Evolutionary conservation across 129 eudicot species (phyloP).

Genomic region (Ambrosia artemisiifolia): DNA sequence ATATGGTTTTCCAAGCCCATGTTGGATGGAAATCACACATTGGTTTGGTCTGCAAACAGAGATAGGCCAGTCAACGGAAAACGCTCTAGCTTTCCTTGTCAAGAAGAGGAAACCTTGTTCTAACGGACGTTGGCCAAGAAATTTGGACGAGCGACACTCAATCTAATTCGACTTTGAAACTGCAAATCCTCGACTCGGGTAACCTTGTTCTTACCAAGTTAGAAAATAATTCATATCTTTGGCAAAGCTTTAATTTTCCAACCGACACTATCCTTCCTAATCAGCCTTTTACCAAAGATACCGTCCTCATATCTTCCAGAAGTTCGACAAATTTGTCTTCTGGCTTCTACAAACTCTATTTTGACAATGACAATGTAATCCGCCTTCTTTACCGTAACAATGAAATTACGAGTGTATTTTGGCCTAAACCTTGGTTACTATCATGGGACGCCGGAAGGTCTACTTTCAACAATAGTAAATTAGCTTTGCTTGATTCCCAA

Average conservation of each 20-base stretch:
- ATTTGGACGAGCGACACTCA: conserved; percentile 22
- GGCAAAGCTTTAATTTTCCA: no score
- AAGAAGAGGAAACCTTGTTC: conserved; percentile 26
- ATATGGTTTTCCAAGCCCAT: no score
- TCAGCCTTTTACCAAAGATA: conserved; percentile 18
- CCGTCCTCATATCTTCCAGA: conserved; percentile 16
- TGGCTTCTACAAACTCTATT: conserved; percentile 26
- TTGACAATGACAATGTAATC: background rate
- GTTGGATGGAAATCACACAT: no score
- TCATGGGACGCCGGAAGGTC: background rate
- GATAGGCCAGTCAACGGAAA: conserved; percentile 40
- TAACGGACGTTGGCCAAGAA: conserved; percentile 16
- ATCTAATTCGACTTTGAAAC: background rate
- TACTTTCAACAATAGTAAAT: conserved; percentile 5
- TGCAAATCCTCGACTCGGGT: background rate
- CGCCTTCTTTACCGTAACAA: conserved; percentile 22
- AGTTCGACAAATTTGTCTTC: conserved; percentile 21
- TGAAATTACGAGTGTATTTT: conserved; percentile 17
- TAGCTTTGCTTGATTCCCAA: conserved; percentile 15
- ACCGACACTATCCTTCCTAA: no score
- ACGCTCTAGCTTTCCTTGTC: conserved; percentile 9
- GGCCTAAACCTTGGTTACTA: conserved; percentile 6
- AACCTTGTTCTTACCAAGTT: no score
- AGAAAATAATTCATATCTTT: no score
- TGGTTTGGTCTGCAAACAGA: conserved; percentile 17